phyloP scores from a whole-genome alignment of 441 rosid species.

The Pelargonium myrrhifolium region DNA sequence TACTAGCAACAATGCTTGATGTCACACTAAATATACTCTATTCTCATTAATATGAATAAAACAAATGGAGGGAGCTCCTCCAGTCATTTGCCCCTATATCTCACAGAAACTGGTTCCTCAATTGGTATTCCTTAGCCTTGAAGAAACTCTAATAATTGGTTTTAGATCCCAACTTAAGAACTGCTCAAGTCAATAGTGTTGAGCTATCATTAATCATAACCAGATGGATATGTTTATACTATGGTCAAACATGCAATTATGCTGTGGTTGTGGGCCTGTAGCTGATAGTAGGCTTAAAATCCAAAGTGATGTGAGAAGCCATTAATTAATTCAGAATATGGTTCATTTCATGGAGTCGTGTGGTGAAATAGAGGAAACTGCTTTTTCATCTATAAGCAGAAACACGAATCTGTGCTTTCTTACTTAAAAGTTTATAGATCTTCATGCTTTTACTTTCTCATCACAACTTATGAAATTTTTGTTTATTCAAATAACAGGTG shows the following conservation, averaged over 20 bases:
- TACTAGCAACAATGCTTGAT: neutral
- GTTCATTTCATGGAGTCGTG: neutral
- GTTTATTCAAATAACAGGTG: constrained; percentile 39
- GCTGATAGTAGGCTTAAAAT: neutral
- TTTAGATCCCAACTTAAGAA: neutral
- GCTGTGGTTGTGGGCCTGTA: neutral
- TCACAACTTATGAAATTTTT: neutral
- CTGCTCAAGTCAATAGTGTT: too few species aligned
- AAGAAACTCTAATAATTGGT: neutral
- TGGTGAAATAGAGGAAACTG: neutral
- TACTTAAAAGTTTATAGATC: neutral
- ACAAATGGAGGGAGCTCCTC: too few species aligned
- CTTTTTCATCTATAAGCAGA: neutral
- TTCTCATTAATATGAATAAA: too few species aligned
- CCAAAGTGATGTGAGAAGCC: neutral
- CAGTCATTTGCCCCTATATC: neutral
- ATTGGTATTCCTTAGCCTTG: neutral
- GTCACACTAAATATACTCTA: neutral
- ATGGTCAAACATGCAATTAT: neutral
- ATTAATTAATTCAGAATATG: neutral
- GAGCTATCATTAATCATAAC: neutral
- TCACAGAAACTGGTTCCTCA: constrained; percentile 2
- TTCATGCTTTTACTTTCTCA: too few species aligned
- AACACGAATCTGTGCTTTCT: neutral
- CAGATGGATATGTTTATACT: neutral